These are phyloP conservation scores for Umbilicaria muhlenbergii DNA, from an alignment of 495 filamentous ascomycete species.

Conservation along the genomic window DNA sequence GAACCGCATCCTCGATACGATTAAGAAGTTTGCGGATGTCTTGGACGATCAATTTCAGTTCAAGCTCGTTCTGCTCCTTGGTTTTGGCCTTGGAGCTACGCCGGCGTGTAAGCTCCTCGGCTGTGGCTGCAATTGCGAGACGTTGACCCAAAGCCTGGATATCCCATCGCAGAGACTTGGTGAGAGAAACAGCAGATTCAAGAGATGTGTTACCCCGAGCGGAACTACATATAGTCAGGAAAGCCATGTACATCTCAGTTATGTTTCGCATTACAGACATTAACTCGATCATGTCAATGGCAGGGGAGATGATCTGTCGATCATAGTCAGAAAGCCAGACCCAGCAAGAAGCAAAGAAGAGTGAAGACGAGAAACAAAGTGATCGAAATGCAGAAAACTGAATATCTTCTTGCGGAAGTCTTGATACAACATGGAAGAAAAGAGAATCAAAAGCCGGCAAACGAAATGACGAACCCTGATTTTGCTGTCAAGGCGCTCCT, in stretches of 20 bases:
- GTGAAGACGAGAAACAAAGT: too few species aligned
- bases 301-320: conserved; percentile 66
- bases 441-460: background rate
- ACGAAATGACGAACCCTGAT: conserved; percentile 46
- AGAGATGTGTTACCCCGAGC: conserved; percentile 90
- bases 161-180: conserved; percentile 73
- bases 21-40: conserved; percentile 63
- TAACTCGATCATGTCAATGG: conserved; percentile 87
- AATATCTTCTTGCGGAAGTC: too few species aligned
- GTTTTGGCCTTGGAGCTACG: conserved; percentile 32
- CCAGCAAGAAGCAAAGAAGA: background rate
- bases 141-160: conserved; percentile 74
- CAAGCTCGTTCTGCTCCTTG: conserved; percentile 32
- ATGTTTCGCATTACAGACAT: conserved; percentile 43
- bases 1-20: conserved; percentile 85
- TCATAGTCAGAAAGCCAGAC: background rate
- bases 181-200: conserved; percentile 74
- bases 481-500: conserved; percentile 65
- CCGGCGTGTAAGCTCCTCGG: conserved; percentile 42
- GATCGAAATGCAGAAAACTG: too few species aligned
- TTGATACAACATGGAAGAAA: background rate
- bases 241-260: background rate
- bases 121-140: conserved; percentile 50
- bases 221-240: conserved; percentile 34
- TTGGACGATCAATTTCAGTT: conserved; percentile 53